Percentiles rank a stretch among this genome's conserved stretches.
Evolutionary conservation across 83 land plant genomes (phyloP).

Genomic region (Thuja plicata): DNA sequence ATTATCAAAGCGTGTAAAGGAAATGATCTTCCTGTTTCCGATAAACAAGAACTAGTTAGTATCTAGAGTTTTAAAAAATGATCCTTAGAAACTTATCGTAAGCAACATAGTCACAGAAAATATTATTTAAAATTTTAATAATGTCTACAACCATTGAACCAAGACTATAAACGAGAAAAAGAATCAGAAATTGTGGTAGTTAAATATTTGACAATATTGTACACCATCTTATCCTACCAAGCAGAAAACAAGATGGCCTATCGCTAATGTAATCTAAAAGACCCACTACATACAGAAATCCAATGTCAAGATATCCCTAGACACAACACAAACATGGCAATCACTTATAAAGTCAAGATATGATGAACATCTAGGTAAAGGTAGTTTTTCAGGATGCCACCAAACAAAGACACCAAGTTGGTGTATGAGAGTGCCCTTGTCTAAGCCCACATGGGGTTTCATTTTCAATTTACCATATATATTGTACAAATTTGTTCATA

Average conservation of each 20-base stretch:
- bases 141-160: background rate
- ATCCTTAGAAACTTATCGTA: background rate
- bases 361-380: background rate
- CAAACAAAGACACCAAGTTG: too few species aligned
- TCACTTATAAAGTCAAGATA: background rate
- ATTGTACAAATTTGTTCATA: too few species aligned
- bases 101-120: background rate
- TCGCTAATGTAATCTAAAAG: background rate
- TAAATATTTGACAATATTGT: background rate
- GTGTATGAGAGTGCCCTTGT: too few species aligned
- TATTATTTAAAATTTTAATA: background rate
- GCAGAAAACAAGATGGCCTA: background rate
- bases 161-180: background rate
- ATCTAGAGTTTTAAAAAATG: background rate
- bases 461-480: too few species aligned
- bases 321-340: background rate
- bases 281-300: background rate
- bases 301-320: background rate
- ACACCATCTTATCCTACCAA: background rate
- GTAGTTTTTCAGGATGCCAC: too few species aligned
- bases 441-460: too few species aligned
- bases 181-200: background rate
- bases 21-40: background rate
- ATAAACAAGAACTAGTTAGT: background rate
- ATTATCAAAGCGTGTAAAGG: too few species aligned